Base-by-base conservation (phyloP, 2,329 filamentous ascomycete species). In the Nothomitra cinnamomea region DNA sequence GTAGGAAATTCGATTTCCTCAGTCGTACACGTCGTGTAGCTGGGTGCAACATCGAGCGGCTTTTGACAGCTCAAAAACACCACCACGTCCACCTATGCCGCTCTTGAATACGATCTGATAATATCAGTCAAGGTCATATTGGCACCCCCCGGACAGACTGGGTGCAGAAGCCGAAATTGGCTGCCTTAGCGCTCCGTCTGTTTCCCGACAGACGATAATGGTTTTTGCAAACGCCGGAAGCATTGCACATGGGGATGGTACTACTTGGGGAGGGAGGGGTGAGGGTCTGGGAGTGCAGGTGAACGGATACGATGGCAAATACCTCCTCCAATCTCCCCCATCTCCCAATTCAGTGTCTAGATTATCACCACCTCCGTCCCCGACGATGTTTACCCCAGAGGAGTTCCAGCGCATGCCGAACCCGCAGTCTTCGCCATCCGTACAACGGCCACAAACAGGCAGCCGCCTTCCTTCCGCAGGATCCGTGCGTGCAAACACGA, bases 221-320 rank as follows among this genome's bases (percentile, higher is more conserved):
- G 45, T 49, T 48, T 48, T 48, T 32, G 45, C 45, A 35, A 49
- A 49, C 45, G 45, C 45, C 6, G 45, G 45, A 2, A 49, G 45
- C 45, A 28, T 32, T 49, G 45, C 45, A 35, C 45, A 32, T 35
- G 45, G 32, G 24, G n/a, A 35, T 35, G 25, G 45, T n/a, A 35
- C 25, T 12, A 49, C 24, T 28, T 49, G 45, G 45, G n/a, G 45
- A 24, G 28, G 45, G 10, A 32, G 8, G 2, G 45, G 45, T 13
- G 45, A 49, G 24, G 24, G 24, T 17, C n/a, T 49, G 45, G 45
- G 25, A 49, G 25, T 10, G n/a, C 24, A 35, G 13, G 24, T 28
- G 6, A 49, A 49, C 7, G 45, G 45, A 15, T 28, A 28, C 25
- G 45, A 35, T 17, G 45, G 32, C 12, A 32, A 32, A 49, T 49